Evolutionary conservation across 352 stramenopile genomes (phyloP), one percentile per base, ranked within the genome.

Genomic region (Phytopythium montanum): DNA sequence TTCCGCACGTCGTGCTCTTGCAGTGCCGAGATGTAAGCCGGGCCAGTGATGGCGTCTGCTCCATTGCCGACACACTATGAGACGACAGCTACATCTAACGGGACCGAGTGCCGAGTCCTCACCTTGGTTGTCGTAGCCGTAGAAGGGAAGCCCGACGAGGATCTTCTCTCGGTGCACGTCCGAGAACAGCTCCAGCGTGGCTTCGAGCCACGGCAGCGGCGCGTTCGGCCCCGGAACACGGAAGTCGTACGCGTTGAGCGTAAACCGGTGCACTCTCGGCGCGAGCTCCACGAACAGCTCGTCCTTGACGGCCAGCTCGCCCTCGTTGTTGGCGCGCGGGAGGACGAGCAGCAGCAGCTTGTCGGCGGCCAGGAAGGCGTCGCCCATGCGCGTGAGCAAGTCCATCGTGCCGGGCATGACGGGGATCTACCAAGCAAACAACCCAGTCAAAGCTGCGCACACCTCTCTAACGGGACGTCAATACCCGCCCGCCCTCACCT

Each of bases 181-280:
- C 1, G 62, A 71, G 52, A 94, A 68, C 19, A 75, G 75, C 23
- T 76, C 38, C 18, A 94, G 53, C 18, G 82, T 92, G 45, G 60
- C 64, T 34, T 83, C 60, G n/a, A 94, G 62, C 84, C 84, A 94
- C 19, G 66, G 63, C 34, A 85, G 70, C 36, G 84, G 84, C 2
- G 84, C 80, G 56, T 90, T 94, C 7, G 84, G 84, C 0, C 84
- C 84, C 14, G 76, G 81, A 1, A 54, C 52, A 45, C 72, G 71
- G 62, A 78, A 87, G 56, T 94, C 84, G 63, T 94, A 94, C 36
- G 84, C 84, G 61, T 94, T 94, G 71, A 94, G 80, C 23, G 81
- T 88, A 56, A 92, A 92, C 10, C 84, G 81, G 49, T 94, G 80
- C 25, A 94, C 84, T 36, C 83, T 12, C 18, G 80, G 77, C 25